Evolutionary conservation across 2,329 filamentous ascomycete species (phyloP), one percentile per base, ranked within the genome.

Genomic region (Epichloe aotearoae): DNA sequence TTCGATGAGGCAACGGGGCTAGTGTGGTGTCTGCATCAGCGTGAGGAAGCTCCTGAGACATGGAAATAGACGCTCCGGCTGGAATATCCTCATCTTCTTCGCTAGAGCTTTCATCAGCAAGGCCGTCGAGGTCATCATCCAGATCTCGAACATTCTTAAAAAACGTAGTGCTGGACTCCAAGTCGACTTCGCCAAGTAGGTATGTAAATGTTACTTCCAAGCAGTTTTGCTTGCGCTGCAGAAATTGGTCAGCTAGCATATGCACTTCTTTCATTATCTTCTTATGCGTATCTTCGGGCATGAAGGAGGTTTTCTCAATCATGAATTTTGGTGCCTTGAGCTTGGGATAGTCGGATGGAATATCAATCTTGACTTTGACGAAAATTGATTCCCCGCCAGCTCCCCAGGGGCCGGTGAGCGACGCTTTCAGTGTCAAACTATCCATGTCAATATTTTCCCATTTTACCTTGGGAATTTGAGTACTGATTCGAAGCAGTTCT

Each of bases 61-160:
- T 78, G 50, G 76, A 74, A 12, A 73, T 75, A 8, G 75, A 77
- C 17, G 73, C 74, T 3, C 74, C 74, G 2, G 73, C 62, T 0
- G 73, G 72, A 11, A 77, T 75, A 23, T 75, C 71, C 44, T 71
- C 71, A 39, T 89, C 86, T 20, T 90, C 87, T 56, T 90, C 86
- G 59, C 86, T 94, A 3, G 88, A 96, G 57, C 87, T 91, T 56
- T 93, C 88, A 52, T 86, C 85, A 33, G 72, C 75, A 37, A 81
- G 65, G 3, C 69, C 78, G 52, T 75, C 77, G 5, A 78, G 60
- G 45, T 74, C 73, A 59, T 80, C 74, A 50, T 79, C 79, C 7
- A 81, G 65, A 56, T 86, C 82, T 56, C 81, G 75, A 11, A 83
- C 78, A 54, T 79, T 79, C 55, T 80, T 79, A 59, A 83, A 82